Evolutionary conservation across 202 grass and related monocot species (phyloP).

Genomic region (Elaeis oleifera): DNA sequence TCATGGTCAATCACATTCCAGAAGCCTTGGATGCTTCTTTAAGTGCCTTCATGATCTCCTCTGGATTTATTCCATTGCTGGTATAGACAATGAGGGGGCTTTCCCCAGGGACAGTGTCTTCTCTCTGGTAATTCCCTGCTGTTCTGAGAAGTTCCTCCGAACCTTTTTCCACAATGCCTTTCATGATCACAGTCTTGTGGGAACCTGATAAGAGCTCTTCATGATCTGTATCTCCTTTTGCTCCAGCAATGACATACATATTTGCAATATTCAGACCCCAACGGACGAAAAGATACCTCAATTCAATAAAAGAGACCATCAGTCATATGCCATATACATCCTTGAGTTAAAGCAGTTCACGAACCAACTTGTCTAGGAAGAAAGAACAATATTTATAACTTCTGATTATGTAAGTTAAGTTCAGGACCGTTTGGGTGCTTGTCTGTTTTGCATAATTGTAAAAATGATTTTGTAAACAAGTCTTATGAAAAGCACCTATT

Average conservation of each 20-base stretch:
- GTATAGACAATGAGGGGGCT: constrained; percentile 50
- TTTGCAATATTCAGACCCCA: constrained; percentile 77
- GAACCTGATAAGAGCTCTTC: constrained; percentile 72
- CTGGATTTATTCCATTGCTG: constrained; percentile 29
- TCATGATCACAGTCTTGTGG: constrained; percentile 83
- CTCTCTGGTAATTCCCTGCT: constrained; percentile 60
- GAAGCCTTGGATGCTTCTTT: constrained; percentile 65
- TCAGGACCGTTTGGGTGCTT: too few relatives aligned
- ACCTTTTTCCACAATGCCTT: constrained; percentile 63
- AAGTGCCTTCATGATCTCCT: constrained; percentile 60
- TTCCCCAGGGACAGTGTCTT: constrained; percentile 59
- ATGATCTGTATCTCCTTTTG: constrained; percentile 62
- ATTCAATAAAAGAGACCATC: not conserved
- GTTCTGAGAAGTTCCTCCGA: constrained; percentile 61
- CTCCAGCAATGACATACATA: constrained; percentile 75
- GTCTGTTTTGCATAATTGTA: too few relatives aligned
- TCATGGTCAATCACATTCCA: constrained; percentile 4
- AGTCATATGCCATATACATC: too few relatives aligned
- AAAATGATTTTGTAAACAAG: too few relatives aligned
- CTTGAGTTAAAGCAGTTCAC: too few relatives aligned
- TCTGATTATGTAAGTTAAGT: too few relatives aligned
- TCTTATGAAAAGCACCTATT: too few relatives aligned
- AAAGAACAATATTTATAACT: too few relatives aligned
- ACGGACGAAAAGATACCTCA: constrained; percentile 81
- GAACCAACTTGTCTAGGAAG: too few relatives aligned